Percentiles rank a stretch among this genome's conserved stretches.
Evolutionary conservation across 2,329 filamentous ascomycete genomes (phyloP).

Genomic region (Epicoccum sorghinum): DNA sequence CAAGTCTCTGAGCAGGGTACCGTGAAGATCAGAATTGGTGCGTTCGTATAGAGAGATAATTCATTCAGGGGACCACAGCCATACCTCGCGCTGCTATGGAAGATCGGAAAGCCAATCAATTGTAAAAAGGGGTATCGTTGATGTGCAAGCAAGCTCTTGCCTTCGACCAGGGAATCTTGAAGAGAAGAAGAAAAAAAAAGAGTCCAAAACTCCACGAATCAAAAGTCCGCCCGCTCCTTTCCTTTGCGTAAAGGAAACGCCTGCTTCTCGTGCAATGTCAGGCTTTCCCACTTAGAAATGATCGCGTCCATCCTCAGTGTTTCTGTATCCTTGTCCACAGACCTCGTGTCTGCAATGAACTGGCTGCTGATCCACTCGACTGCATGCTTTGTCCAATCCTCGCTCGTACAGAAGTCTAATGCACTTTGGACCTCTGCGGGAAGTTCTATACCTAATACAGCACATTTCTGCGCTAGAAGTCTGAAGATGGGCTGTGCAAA

Average conservation of each 20-base stretch:
- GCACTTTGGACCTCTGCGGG: constrained; percentile 28
- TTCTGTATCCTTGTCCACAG: constrained; percentile 21
- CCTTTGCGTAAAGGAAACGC: background rate
- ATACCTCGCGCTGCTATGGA: no score
- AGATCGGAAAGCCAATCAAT: no score
- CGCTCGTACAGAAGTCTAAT: constrained; percentile 31
- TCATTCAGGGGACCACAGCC: no score
- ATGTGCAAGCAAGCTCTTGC: constrained; percentile 7
- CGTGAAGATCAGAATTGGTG: no score
- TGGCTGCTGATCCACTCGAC: constrained; percentile 35
- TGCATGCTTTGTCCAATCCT: constrained; percentile 41
- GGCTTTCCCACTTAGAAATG: constrained; percentile 33
- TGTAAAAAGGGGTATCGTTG: constrained; percentile 10
- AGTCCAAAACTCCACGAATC: background rate
- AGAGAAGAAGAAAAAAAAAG: background rate
- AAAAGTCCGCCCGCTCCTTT: background rate
- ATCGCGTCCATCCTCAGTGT: constrained; percentile 37
- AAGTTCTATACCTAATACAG: constrained; percentile 25
- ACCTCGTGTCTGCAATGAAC: constrained; percentile 36
- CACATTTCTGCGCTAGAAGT: constrained; percentile 36
- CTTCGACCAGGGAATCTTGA: background rate
- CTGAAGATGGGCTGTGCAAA: constrained; percentile 39
- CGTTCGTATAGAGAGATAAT: no score
- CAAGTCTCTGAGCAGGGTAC: no score
- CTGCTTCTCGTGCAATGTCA: constrained; percentile 23